Evolutionary conservation across 2,329 filamentous ascomycete genomes (phyloP), one percentile per base, ranked within the genome.

Genomic region (Aspergillus fumigatus): DNA sequence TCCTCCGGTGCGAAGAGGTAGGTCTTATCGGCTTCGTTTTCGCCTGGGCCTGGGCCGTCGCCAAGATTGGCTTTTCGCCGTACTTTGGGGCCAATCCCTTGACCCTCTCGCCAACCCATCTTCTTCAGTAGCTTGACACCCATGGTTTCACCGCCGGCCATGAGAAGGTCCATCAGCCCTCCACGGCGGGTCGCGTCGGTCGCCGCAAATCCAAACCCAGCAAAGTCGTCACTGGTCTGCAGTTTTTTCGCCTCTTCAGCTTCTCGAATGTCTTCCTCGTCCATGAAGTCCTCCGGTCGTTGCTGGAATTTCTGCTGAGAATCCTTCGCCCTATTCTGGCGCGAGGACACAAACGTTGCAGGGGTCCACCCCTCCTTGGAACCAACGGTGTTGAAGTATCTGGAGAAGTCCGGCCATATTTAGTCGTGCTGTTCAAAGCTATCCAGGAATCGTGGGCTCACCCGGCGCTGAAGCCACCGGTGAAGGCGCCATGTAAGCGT

Each of bases 311-410:
- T 52, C 50, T 71, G 66, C 54, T 83, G 80, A n/a, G 79, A 80
- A 77, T 89, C 84, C 69, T 89, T 90, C 62, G 82, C 85, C 55
- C 92, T 88, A 67, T 90, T 90, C 41, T 84, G 79, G 25, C 94
- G 88, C 52, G 92, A 97, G 6, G 93, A 97, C 9, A 96, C 87
- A 73, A 97, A 99, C 0, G 90, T 88, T 23, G 90, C 87, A 1
- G 94, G 94, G 0, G 90, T 88, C 93, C 93, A 99, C 78, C 94
- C 94, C 80, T 99, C 93, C 75, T 97, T 97, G 55, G 93, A 97
- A 53, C 94, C 94, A 64, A 97, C 94, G 4, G 92, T 96, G 73
- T 99, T 99, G 78, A 94, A 97, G 76, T 97, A 97, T 65, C 90
- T 93, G 73, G 61, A 69, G 35, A 56, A 25, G 11, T 26, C 19